Conservation (phyloP, 2,329 filamentous ascomycete genomes). For the Arachnomyces sp. region DNA sequence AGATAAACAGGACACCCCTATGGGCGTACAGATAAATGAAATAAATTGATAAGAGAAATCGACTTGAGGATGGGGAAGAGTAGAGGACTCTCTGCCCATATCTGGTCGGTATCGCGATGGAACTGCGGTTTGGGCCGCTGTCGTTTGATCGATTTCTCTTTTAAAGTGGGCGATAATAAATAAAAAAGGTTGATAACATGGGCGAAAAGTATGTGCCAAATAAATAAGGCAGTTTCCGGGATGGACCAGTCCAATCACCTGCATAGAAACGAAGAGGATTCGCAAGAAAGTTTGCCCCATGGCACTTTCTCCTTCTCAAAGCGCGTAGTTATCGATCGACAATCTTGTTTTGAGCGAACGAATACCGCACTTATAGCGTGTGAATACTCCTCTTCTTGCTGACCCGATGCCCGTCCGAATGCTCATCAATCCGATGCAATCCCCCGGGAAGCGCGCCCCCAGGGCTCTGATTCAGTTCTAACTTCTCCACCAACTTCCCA, state of each 20-base stretch:
- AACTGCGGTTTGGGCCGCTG: no score
- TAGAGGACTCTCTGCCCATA: background rate
- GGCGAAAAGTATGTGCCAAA: slow-evolving; percentile 4
- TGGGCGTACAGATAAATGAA: no score
- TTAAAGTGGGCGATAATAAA: no score
- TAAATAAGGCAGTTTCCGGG: background rate
- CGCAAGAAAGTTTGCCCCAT: background rate
- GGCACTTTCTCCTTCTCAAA: background rate
- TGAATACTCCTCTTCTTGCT: slow-evolving; percentile 41
- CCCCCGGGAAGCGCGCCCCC: slow-evolving; percentile 33
- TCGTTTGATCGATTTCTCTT: no score
- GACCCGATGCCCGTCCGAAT: slow-evolving; percentile 32
- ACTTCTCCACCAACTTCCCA: slow-evolving; percentile 75
- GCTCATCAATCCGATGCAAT: slow-evolving; percentile 36
- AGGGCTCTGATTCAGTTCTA: slow-evolving; percentile 56
- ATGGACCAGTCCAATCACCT: no score
- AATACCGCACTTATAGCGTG: slow-evolving; percentile 20
- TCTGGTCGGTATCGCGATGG: no score
- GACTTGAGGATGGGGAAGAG: background rate
- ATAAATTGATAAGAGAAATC: background rate
- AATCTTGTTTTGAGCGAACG: no score
- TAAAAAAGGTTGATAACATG: no score
- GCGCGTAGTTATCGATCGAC: no score
- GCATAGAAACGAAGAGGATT: no score
- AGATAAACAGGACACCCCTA: no score